Conservation (phyloP, 106 monocot species). For the Dioscorea dumetorum region DNA sequence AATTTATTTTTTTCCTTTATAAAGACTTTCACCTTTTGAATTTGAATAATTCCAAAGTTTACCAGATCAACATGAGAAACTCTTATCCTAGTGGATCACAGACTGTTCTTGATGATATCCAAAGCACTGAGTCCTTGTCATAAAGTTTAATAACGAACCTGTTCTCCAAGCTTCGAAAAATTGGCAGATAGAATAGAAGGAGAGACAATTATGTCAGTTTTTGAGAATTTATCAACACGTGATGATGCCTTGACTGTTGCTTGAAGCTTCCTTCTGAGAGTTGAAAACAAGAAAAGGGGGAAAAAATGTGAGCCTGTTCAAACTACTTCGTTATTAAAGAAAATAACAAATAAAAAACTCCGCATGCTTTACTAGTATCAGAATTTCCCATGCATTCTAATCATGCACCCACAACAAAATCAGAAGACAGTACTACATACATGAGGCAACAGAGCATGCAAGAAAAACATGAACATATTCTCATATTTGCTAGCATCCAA, state of each 20-base stretch:
- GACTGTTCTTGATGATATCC: not conserved
- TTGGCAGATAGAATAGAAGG: constrained; percentile 98
- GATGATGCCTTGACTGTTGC: constrained; percentile 58
- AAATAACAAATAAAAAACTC: not conserved
- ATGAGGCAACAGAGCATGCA: no score
- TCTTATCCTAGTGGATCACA: not conserved
- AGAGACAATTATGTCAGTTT: constrained; percentile 89
- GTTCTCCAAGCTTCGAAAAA: constrained; percentile 88
- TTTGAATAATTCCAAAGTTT: not conserved
- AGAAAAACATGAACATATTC: no score
- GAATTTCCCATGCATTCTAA: no score
- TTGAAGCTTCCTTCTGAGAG: constrained; percentile 45
- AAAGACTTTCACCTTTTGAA: not conserved
- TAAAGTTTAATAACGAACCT: constrained; percentile 35
- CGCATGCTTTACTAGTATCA: no score
- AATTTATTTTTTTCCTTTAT: not conserved
- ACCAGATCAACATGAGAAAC: not conserved
- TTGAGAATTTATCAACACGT: constrained; percentile 84
- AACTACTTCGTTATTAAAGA: no score
- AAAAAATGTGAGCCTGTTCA: no score
- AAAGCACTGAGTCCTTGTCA: not conserved
- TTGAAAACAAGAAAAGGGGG: not conserved
- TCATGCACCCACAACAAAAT: no score
- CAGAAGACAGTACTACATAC: no score
- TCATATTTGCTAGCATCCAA: no score